Conservation (phyloP, 2,329 filamentous ascomycete genomes). For the Fusarium neocosmosporiellum region DNA sequence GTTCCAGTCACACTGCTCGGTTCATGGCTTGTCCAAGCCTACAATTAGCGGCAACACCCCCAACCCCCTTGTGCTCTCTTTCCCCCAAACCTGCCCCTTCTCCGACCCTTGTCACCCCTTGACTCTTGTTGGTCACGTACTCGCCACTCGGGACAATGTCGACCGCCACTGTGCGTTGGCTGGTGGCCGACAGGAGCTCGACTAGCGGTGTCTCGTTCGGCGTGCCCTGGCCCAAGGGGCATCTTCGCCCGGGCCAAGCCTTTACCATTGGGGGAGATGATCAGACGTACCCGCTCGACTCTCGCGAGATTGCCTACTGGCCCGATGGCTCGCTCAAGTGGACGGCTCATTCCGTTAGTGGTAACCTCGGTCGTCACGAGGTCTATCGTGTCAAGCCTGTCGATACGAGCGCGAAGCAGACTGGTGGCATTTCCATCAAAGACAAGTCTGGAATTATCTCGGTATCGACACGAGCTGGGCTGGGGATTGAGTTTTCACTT, state of each 20-base stretch:
- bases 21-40: not conserved
- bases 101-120: not conserved
- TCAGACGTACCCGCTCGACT: constrained; percentile 17
- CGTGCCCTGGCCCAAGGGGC: constrained; percentile 32
- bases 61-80: not conserved
- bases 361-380: constrained; percentile 51
- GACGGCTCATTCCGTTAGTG: constrained; percentile 66
- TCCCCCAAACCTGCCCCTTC: not conserved
- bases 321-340: constrained; percentile 70
- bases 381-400: constrained; percentile 53
- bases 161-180: constrained; percentile 18
- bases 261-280: constrained; percentile 17
- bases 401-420: not conserved
- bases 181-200: not conserved
- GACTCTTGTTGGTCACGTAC: not conserved
- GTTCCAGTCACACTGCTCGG: not conserved
- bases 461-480: constrained; percentile 8
- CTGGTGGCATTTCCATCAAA: not conserved
- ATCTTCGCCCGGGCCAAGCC: constrained; percentile 19
- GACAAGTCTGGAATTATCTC: not conserved
- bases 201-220: constrained; percentile 29
- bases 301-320: constrained; percentile 53
- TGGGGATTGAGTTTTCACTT: constrained; percentile 8
- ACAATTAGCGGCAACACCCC: not conserved
- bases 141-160: constrained; percentile 12